A percentile compares a stretch with the other conserved stretches of the same genome.
Conservation (phyloP, 345 rosid genomes). For the Zanthoxylum bungeanum region DNA sequence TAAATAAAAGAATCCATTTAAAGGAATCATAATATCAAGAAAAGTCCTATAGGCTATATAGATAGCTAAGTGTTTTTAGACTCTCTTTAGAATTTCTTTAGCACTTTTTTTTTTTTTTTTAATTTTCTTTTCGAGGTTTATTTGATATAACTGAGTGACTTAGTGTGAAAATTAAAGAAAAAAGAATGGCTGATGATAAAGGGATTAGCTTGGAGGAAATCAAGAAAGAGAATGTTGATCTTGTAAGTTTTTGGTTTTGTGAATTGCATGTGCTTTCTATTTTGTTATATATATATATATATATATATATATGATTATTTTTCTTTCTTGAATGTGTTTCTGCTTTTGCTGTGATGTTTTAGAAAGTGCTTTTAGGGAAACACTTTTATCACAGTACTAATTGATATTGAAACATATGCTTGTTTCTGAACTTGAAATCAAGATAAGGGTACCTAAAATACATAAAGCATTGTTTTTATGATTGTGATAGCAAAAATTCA, state of each 20-base stretch:
- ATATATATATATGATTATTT: neutral
- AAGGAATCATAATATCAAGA: neutral
- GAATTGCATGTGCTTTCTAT: constrained; percentile 7
- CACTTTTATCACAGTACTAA: too few species aligned
- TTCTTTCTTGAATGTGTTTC: neutral
- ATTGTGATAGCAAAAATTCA: neutral
- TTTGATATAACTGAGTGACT: neutral
- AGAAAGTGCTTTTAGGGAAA: neutral
- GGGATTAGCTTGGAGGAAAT: constrained; percentile 54
- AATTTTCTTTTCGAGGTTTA: too few species aligned
- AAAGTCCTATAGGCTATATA: neutral
- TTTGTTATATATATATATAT: constrained; percentile 1
- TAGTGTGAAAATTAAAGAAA: neutral
- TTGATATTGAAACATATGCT: neutral
- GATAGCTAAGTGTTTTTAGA: neutral
- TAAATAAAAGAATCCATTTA: neutral
- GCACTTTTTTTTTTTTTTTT: too few species aligned
- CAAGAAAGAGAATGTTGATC: constrained; percentile 55
- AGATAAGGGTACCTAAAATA: neutral
- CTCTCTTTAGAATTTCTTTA: neutral
- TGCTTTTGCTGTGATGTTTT: neutral
- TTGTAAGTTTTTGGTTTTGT: constrained; percentile 44
- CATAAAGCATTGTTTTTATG: neutral
- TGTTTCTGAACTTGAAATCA: neutral
- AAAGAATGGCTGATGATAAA: constrained; percentile 30